Evolutionary conservation across 192 early-diverging fungal species (phyloP).

Genomic region (Rhizophagus prolifer): DNA sequence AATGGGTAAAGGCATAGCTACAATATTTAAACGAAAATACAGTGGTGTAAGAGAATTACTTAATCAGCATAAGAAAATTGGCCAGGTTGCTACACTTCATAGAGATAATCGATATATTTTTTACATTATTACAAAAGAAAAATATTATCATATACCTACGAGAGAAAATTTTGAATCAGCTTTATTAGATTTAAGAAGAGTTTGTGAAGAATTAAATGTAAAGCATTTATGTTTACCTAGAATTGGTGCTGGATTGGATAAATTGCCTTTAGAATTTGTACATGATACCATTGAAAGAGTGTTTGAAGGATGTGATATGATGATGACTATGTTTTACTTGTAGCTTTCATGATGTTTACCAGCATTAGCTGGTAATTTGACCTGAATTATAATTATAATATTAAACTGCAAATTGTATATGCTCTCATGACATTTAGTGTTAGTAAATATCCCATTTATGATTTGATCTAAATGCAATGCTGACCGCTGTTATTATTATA

Average conservation of each 20-base stretch:
- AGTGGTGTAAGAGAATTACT: slow-evolving; percentile 26
- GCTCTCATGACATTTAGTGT: too few species aligned
- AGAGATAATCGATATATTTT: slow-evolving; percentile 33
- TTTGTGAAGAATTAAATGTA: slow-evolving; percentile 33
- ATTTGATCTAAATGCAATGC: too few species aligned
- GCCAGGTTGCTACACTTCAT: slow-evolving; percentile 32
- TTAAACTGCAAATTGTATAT: too few species aligned
- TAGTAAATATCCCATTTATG: too few species aligned
- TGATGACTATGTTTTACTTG: slow-evolving; percentile 33
- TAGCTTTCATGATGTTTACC: not conserved
- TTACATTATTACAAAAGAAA: slow-evolving; percentile 37
- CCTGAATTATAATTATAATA: too few species aligned
- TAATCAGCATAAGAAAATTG: slow-evolving; percentile 31
- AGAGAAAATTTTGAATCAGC: slow-evolving; percentile 27
- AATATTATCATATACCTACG: slow-evolving; percentile 29
- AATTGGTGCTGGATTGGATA: slow-evolving; percentile 27
- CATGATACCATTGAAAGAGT: not conserved
- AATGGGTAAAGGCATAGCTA: too few species aligned
- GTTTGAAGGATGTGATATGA: slow-evolving; percentile 27
- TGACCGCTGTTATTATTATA: too few species aligned
- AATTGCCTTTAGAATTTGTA: slow-evolving; percentile 27
- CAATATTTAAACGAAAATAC: slow-evolving; percentile 33
- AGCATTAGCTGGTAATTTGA: too few species aligned
- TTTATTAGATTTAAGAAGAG: slow-evolving; percentile 23
- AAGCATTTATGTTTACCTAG: slow-evolving; percentile 32